Evolutionary conservation across 2,329 filamentous ascomycete genomes (phyloP), one percentile per base, ranked within the genome.

Genomic region (Pezizomycotina sp.): DNA sequence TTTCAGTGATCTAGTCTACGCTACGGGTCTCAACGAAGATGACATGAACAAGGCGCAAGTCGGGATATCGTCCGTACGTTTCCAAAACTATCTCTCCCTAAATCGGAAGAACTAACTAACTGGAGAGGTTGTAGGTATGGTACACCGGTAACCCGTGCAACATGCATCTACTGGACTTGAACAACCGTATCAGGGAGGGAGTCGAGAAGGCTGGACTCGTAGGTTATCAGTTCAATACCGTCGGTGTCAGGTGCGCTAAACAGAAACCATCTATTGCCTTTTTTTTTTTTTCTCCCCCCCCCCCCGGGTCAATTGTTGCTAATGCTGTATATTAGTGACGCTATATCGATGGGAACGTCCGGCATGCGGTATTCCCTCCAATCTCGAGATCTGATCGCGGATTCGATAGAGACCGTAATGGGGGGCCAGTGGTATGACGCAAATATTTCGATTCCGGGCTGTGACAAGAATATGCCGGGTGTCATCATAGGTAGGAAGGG

Each of bases 401-500:
- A 98, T 62, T 91, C 80, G 45, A 92, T 98, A 53, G 89, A 49
- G 68, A 95, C 89, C 4, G 89, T 98, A 52, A 98, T 95, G 84
- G 77, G 83, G 49, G 89, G 83, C 10, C 89, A 98, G 62, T 95
- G 84, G 83, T 95, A 98, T 57, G 89, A 98, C 59, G 86, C 74
- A 50, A 95, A 95, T 60, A 78, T 98, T 56, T 92, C 82, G 34
- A 78, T 98, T 52, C 89, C 89, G 9, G 89, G 89, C 31, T 98
- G 89, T 61, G 89, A 98, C 69, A 98, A 98, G 73, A 98, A 98
- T 63, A 95, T 98, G 89, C 83, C 83, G 1, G 80, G 80, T 58
- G 80, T 89, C 8, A 62, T 83, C 52, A 89, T 89, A 53, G 44
- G 44, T 44, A 18, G 36, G 31, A 27, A n/a, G n/a, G n/a, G n/a